Evolutionary conservation across 345 rosid genomes (phyloP), one percentile per base, ranked within the genome.

Genomic region (Cardamine occulta): DNA sequence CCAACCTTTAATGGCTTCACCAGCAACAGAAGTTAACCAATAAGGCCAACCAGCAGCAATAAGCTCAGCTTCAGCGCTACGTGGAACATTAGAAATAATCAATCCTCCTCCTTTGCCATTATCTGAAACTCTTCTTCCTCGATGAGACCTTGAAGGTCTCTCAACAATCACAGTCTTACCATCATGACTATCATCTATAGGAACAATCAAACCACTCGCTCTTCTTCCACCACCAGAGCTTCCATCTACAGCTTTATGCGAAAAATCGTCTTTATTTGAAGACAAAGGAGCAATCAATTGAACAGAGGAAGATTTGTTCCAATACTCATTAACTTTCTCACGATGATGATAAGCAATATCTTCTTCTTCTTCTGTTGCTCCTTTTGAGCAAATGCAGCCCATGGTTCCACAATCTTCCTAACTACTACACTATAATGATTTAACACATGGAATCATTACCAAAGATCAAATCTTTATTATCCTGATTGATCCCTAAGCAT

Each of bases 341-440:
- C 63, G 80, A 32, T 68, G 80, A 32, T 68, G 78, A 48, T 56
- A 73, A 18, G 51, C 53, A 19, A 32, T 70, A 5, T 48, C 67
- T 8, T 71, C 76, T 44, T 81, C 87, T 8, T 84, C 89, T 45
- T 74, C 87, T 18, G 74, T 71, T 53, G 86, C 72, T 74, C 87
- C 91, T 80, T 89, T 91, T 3, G 97, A 94, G 86, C 90, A 89
- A 71, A 93, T 74, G 82, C 97, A 91, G 84, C 97, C 98, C 97
- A 93, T 93, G 74, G 34, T 37, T 59, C 48, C 40, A 68, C 67
- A 21, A 60, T 68, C 13, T 52, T 14, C 48, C 62, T 49, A 57
- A 17, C 49, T 73, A n/a, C 48, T 63, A 49, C 17, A 34, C 47
- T 66, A 31, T 42, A 51, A 75, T 40, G 63, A 51, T 75, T 59